Evolutionary conservation across 1,139 yeast genomes (phyloP), one percentile per base, ranked within the genome.

Genomic region (Entelexis sorbosivorans): DNA sequence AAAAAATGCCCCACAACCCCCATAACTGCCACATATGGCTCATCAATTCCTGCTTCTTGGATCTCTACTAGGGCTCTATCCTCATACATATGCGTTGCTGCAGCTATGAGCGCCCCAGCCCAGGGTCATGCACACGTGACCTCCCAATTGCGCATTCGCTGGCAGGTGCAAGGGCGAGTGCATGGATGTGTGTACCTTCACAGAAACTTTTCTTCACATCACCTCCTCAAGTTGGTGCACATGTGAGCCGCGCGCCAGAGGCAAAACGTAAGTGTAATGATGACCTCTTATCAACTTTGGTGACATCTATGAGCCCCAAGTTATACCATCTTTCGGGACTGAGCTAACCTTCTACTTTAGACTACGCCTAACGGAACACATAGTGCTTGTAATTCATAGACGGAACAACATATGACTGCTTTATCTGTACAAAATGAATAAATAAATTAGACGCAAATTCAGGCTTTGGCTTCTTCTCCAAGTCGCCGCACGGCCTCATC

Each of bases 401-500:
- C n/a, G n/a, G n/a, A n/a, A n/a, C n/a, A n/a, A n/a, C n/a, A n/a
- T n/a, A n/a, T n/a, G n/a, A n/a, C n/a, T n/a, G n/a, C n/a, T n/a
- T n/a, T n/a, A n/a, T n/a, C n/a, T n/a, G n/a, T n/a, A 28, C 7
- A 29, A 17, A 10, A 33, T 33, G 17, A 32, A 44, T 49, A 44
- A 28, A 24, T 48, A 44, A 19, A 16, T 29, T 17, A 44, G 3
- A 24, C 7, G 3, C n/a, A 9, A 42, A 2, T 36, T n/a, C n/a
- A n/a, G n/a, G n/a, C 36, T 38, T 20, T 31, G 19, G 48, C 56
- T 24, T 53, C 56, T 5, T 33, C 31, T n/a, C 52, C 78, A 46
- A 79, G 63, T 36, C 63, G 63, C 47, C 65, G 63, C 54, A 79
- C 65, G 44, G 77, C 71, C 17, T 63, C 61, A 51, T 71, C 71